Evolutionary conservation across 768 basidiomycete species (phyloP).

Genomic region (Fomitopsis serialis): DNA sequence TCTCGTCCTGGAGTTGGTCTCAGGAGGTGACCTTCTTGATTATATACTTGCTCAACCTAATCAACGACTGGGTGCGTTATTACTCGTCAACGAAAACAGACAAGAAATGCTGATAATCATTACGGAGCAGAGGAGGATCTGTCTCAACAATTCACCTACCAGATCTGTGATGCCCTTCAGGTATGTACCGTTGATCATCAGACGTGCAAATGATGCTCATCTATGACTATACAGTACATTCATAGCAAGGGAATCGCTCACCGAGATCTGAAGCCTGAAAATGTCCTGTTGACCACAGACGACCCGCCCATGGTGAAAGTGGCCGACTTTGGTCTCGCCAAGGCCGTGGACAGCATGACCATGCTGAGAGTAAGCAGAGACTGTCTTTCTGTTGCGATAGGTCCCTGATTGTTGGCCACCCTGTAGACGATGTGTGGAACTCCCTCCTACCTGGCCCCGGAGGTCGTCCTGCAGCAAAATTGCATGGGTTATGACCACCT

Average conservation of each 20-base stretch:
- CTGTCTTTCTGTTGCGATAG: background rate
- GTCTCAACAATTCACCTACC: constrained; percentile 66
- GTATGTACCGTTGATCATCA: constrained; percentile 33
- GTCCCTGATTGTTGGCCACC: background rate
- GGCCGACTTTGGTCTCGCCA: constrained; percentile 95
- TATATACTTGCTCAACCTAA: constrained; percentile 47
- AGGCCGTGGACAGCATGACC: constrained; percentile 76
- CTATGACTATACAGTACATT: constrained; percentile 43
- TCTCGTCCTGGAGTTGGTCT: constrained; percentile 78
- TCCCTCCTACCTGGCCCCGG: constrained; percentile 89
- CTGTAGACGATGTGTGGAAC: constrained; percentile 80
- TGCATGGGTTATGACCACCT: constrained; percentile 76
- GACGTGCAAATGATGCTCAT: background rate
- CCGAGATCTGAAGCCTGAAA: constrained; percentile 94
- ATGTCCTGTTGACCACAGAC: constrained; percentile 75
- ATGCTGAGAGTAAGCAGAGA: constrained; percentile 59
- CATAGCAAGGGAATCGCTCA: constrained; percentile 79
- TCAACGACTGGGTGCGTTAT: constrained; percentile 54
- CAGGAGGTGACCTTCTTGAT: constrained; percentile 87
- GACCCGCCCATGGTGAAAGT: constrained; percentile 75
- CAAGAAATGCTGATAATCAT: background rate
- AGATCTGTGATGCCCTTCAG: constrained; percentile 76
- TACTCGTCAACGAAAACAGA: constrained; percentile 3
- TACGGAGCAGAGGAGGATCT: constrained; percentile 42
- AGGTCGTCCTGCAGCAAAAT: constrained; percentile 69